phyloP scores from a whole-genome alignment of 1,284 basidiomycete species.

The Paramarasmius palmivorus region DNA sequence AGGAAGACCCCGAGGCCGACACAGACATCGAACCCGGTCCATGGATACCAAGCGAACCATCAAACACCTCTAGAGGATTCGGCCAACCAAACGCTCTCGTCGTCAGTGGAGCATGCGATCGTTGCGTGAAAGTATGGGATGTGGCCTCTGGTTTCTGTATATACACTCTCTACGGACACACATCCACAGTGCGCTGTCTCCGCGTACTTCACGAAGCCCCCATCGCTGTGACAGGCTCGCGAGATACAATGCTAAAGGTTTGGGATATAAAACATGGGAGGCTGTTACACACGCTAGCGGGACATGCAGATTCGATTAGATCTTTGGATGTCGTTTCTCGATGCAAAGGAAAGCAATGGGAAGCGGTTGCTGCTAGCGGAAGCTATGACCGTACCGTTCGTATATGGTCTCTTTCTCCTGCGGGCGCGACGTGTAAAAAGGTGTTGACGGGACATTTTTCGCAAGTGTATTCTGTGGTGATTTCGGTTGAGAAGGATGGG shows the following conservation, averaged over 20 bases:
- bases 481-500: no score
- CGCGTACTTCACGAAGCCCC: slow-evolving; percentile 88
- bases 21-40: slow-evolving; percentile 12
- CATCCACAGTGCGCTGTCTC: slow-evolving; percentile 90
- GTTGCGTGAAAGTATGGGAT: slow-evolving; percentile 91
- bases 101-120: slow-evolving; percentile 80
- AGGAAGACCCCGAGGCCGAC: slow-evolving; percentile 8
- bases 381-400: slow-evolving; percentile 88
- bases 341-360: slow-evolving; percentile 49
- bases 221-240: slow-evolving; percentile 86
- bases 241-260: slow-evolving; percentile 85
- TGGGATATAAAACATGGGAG: slow-evolving; percentile 90
- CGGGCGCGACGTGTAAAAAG: slow-evolving; percentile 83
- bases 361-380: slow-evolving; percentile 68
- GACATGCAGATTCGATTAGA: slow-evolving; percentile 84
- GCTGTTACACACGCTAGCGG: slow-evolving; percentile 69
- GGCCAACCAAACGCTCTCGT: slow-evolving; percentile 44
- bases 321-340: slow-evolving; percentile 77
- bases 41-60: slow-evolving; percentile 58
- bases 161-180: slow-evolving; percentile 82
- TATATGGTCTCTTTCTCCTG: slow-evolving; percentile 53
- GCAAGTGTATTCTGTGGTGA: slow-evolving; percentile 90
- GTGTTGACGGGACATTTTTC: slow-evolving; percentile 88
- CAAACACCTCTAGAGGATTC: slow-evolving; percentile 62
- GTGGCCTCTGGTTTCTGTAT: slow-evolving; percentile 82